Percentiles rank a stretch among this genome's conserved stretches.
phyloP scores from a whole-genome alignment of 352 stramenopile genomes.

The Globisporangium nodosum region DNA sequence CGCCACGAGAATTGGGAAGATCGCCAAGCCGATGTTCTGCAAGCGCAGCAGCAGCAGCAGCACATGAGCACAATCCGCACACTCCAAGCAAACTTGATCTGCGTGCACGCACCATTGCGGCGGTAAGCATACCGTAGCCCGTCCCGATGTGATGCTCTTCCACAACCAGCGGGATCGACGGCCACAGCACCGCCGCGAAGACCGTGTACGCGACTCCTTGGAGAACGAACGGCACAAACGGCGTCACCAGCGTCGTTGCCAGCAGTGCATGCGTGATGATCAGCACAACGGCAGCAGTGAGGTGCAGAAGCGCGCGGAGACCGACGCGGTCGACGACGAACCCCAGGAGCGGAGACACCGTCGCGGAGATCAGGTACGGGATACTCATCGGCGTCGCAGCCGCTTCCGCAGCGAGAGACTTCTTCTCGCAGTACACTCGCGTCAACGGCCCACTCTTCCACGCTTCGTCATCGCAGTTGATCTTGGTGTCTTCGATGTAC shows the following conservation, averaged over 20 bases:
- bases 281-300: slow-evolving; percentile 71
- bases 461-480: slow-evolving; percentile 76
- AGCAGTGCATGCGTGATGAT: slow-evolving; percentile 85
- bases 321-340: slow-evolving; percentile 90
- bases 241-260: slow-evolving; percentile 30
- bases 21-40: slow-evolving; percentile 57
- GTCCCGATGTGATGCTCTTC: slow-evolving; percentile 16
- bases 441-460: slow-evolving; percentile 67
- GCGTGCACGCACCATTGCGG: slow-evolving; percentile 8
- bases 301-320: slow-evolving; percentile 71
- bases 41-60: not conserved
- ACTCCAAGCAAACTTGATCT: not conserved
- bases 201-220: slow-evolving; percentile 80
- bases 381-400: slow-evolving; percentile 89
- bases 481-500: slow-evolving; percentile 59
- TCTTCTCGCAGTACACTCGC: slow-evolving; percentile 52
- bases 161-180: slow-evolving; percentile 36
- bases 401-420: slow-evolving; percentile 50
- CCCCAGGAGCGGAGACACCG: slow-evolving; percentile 86
- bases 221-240: slow-evolving; percentile 55
- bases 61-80: slow-evolving; percentile 21
- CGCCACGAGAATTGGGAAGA: slow-evolving; percentile 58
- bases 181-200: slow-evolving; percentile 74
- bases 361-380: slow-evolving; percentile 90
- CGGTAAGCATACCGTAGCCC: slow-evolving; percentile 13